Evolutionary conservation across 1,139 yeast genomes (phyloP), one percentile per base, ranked within the genome.

Genomic region (Geotrichum candidum): DNA sequence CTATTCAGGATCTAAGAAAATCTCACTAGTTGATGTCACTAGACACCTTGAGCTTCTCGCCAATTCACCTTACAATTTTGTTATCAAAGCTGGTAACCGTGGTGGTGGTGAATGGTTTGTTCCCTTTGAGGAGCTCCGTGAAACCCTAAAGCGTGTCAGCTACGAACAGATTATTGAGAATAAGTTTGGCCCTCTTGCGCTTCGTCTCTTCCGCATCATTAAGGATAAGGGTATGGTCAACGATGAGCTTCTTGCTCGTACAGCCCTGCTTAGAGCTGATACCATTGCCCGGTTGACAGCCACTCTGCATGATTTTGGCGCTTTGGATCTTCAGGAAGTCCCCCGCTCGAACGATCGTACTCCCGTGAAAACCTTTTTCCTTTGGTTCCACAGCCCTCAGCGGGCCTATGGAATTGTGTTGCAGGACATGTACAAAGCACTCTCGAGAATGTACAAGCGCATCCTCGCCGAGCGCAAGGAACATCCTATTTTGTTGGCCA

Each of bases 261-360:
- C 84, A 22, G 95, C 94, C 0, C 76, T 94, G 61, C 79, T 92
- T 73, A 88, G 84, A 67, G 95, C 90, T 62, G 84, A 84, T 65
- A 88, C 87, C 41, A 90, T 91, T 9, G 80, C 97, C 64, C 84
- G 73, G 54, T 71, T 72, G 46, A 69, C 76, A 57, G 67, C 75
- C 22, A 71, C 73, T 23, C 69, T 78, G 52, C 78, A 77, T 60
- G 68, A 66, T 29, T 68, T 70, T 55, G 80, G 80, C 10, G 75
- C 77, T 55, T 68, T 78, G n/a, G 79, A 78, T 56, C 68, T 78
- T 25, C 98, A 94, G 73, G 99, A 95, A 76, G 88, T 94, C 41
- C 98, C 99, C 9, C 83, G 95, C 70, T 87, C 96, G 46, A 87
- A 86, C 41, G 98, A 92, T 73, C 81, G 99, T 66, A 94, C 96